Base-by-base conservation (phyloP, 2,329 filamentous ascomycete genomes). In the Neopestalotiopsis sp. region DNA sequence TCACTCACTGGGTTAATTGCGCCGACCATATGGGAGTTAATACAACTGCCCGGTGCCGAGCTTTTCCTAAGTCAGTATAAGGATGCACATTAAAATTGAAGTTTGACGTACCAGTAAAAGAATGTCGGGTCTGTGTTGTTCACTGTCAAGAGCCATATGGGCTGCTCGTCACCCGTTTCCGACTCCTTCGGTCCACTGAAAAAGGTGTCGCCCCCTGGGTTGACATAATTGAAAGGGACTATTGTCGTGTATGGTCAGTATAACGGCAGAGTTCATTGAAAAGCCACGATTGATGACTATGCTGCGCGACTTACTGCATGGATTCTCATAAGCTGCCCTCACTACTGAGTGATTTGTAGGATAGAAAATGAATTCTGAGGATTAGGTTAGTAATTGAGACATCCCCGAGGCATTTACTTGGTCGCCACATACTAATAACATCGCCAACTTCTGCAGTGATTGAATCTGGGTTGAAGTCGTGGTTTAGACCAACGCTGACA, bases 11-110 rank as follows among this genome's bases (percentile, higher is more conserved):
- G 87, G 75, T 95, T 95, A 72, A 95, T 91, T 1, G 88, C 91
- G 3, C 92, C 92, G 17, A 95, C 86, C 92, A 95, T 95, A 28
- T 88, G 85, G 58, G 91, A 85, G 2, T 81, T 78, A 3, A 84
- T 83, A 74, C 93, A 95, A 1, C 91, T 92, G 0, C 83, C 85
- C 0, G 88, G 85, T 0, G 91, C 91, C 0, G 90, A 88, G 71
- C 72, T 74, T 34, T 14, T 32, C 24, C 10, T 4, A 14, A 12
- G 65, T 67, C 17, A 67, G 65, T 20, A 24, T 49, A 6, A 30
- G 12, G 14, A 17, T 42, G 40, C 17, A 5, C 14, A 13, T 13
- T n/a, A 10, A 56, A n/a, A 4, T 3, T 14, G 5, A 63, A n/a
- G 4, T 9, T n/a, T 20, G 24, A 28, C 66, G 1, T 45, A 67